A percentile compares a stretch with the other conserved stretches of the same genome.
Evolutionary conservation across 495 filamentous ascomycete genomes (phyloP).

Genomic region (Pyrenula aspistea): DNA sequence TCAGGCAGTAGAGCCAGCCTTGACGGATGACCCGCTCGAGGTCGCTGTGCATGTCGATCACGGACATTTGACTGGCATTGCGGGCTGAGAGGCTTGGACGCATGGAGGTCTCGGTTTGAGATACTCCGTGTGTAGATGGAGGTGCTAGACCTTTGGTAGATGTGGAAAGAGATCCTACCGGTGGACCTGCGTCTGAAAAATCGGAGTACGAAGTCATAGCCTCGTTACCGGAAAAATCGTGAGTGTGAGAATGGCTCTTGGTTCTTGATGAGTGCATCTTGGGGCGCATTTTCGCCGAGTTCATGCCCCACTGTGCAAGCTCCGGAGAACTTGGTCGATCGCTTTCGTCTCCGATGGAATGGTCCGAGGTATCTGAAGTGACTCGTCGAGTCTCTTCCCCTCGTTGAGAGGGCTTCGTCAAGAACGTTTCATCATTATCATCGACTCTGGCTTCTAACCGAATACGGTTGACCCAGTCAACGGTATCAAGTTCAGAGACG

Average conservation of each 20-base stretch:
- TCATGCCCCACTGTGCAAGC: conserved; percentile 10
- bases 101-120: conserved; percentile 16
- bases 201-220: conserved; percentile 73
- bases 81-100: conserved; percentile 21
- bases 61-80: conserved; percentile 45
- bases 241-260: conserved; percentile 32
- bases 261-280: conserved; percentile 8
- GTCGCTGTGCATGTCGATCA: conserved; percentile 43
- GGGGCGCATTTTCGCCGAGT: not conserved
- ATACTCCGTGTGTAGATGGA: conserved; percentile 20
- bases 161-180: conserved; percentile 8
- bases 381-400: not conserved
- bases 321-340: conserved; percentile 34
- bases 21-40: conserved; percentile 77
- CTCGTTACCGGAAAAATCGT: conserved; percentile 84
- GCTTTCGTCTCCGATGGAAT: conserved; percentile 22
- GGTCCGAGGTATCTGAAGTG: conserved; percentile 28
- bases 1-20: conserved; percentile 77
- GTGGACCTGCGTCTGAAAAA: conserved; percentile 54
- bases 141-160: conserved; percentile 1
- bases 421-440: conserved; percentile 71
- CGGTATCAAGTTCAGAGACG: conserved; percentile 55
- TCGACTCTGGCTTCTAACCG: conserved; percentile 67
- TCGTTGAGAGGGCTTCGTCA: conserved; percentile 44
- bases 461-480: conserved; percentile 80